A percentile compares a stretch with the other conserved stretches of the same genome.
Conservation (phyloP, 306 rosid genomes). For the Glycyrrhiza uralensis region DNA sequence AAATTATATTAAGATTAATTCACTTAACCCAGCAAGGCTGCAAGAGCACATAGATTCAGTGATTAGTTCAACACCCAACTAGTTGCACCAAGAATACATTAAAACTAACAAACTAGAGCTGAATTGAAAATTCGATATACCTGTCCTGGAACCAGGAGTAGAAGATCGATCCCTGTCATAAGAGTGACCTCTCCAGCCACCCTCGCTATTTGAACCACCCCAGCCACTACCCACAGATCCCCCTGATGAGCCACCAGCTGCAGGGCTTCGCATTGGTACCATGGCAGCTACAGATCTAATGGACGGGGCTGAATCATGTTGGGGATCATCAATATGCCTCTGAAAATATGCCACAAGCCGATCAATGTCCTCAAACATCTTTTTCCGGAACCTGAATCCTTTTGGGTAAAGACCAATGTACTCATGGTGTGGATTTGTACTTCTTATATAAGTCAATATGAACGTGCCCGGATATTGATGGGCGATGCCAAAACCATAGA, state of each 20-base stretch:
- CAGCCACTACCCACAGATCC: slow-evolving; percentile 76
- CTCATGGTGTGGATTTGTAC: slow-evolving; percentile 96
- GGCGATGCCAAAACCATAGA: slow-evolving; percentile 84
- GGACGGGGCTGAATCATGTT: slow-evolving; percentile 74
- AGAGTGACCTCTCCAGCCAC: slow-evolving; percentile 83
- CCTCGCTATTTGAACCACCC: slow-evolving; percentile 76
- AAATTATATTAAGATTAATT: background rate
- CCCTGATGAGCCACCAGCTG: slow-evolving; percentile 90
- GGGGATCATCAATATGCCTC: slow-evolving; percentile 88
- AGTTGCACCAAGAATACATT: background rate
- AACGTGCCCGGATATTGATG: slow-evolving; percentile 99
- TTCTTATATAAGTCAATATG: slow-evolving; percentile 77
- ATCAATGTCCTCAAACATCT: slow-evolving; percentile 94
- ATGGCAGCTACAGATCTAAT: slow-evolving; percentile 97
- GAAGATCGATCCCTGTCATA: slow-evolving; percentile 81
- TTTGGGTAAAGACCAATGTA: slow-evolving; percentile 96
- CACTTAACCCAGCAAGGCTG: background rate
- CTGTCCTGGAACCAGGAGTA: slow-evolving; percentile 89
- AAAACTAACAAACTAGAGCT: background rate
- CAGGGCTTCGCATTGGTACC: slow-evolving; percentile 99
- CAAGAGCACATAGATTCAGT: background rate
- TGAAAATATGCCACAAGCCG: slow-evolving; percentile 91
- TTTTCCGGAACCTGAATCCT: slow-evolving; percentile 95
- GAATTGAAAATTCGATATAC: slow-evolving; percentile 33
- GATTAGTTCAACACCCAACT: background rate